A percentile compares a stretch with the other conserved stretches of the same genome.
Conservation (phyloP, 2,329 filamentous ascomycete species). For the Diaporthe nobilis region DNA sequence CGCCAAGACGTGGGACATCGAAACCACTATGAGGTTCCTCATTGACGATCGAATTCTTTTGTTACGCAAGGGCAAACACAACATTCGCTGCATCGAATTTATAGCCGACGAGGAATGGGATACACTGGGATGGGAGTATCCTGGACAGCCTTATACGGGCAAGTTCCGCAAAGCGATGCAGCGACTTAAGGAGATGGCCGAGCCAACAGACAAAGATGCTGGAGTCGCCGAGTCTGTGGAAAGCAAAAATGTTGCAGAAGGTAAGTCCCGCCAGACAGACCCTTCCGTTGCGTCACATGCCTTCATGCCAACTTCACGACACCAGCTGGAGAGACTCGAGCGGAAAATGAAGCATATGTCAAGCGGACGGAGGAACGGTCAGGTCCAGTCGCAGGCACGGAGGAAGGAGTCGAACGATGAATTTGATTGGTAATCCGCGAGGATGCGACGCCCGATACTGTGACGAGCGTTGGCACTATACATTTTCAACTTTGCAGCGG, state of each 20-base stretch:
- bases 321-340: conserved; percentile 32
- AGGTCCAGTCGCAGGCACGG: background rate
- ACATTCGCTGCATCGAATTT: conserved; percentile 73
- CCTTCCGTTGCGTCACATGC: background rate
- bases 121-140: conserved; percentile 63
- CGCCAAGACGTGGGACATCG: conserved; percentile 70
- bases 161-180: conserved; percentile 59
- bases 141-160: conserved; percentile 67
- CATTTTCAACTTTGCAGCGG: background rate
- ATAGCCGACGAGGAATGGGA: conserved; percentile 69
- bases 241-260: conserved; percentile 48
- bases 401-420: conserved; percentile 11
- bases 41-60: conserved; percentile 72
- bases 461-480: background rate
- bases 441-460: background rate
- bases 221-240: conserved; percentile 46
- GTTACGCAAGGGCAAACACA: conserved; percentile 75
- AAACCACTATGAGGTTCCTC: conserved; percentile 72
- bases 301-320: conserved; percentile 27
- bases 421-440: conserved; percentile 1
- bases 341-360: background rate
- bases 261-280: conserved; percentile 45
- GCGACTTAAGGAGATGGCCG: conserved; percentile 52
- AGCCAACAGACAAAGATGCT: conserved; percentile 8
- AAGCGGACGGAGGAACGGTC: conserved; percentile 2